Evolutionary conservation across 176 grass and related monocot species (phyloP).

Genomic region (Olyra latifolia): DNA sequence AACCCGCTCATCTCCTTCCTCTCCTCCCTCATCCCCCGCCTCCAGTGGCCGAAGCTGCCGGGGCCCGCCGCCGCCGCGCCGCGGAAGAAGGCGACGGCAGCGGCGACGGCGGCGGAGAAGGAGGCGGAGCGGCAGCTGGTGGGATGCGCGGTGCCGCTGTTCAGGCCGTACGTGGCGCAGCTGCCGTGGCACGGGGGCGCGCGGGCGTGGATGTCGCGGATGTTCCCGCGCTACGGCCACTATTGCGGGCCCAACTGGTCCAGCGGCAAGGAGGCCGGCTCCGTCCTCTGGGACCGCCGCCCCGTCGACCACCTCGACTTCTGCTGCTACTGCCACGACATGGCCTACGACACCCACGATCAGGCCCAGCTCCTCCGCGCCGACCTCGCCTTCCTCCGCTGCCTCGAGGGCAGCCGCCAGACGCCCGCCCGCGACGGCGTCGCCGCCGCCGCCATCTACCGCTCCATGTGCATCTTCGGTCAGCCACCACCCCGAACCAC

Average conservation of each 20-base stretch:
- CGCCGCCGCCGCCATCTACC: constrained; percentile 61
- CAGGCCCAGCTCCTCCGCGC: constrained; percentile 87
- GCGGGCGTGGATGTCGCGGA: constrained; percentile 68
- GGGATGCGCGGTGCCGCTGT: constrained; percentile 82
- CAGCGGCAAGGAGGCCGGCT: constrained; percentile 83
- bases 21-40: constrained; percentile 35
- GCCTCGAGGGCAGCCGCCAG: constrained; percentile 67
- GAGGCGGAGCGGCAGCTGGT: constrained; percentile 39
- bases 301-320: constrained; percentile 93
- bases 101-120: constrained; percentile 3
- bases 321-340: constrained; percentile 99
- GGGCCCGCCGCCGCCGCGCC: neutral
- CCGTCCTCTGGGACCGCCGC: constrained; percentile 86
- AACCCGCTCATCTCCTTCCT: constrained; percentile 44
- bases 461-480: constrained; percentile 92
- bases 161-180: constrained; percentile 85
- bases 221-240: constrained; percentile 92
- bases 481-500: neutral
- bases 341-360: constrained; percentile 93
- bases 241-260: constrained; percentile 99
- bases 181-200: constrained; percentile 87
- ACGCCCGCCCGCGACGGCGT: constrained; percentile 64
- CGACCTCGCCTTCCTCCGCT: constrained; percentile 86
- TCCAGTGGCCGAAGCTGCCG: neutral
- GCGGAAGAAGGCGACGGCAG: constrained; percentile 2